phyloP scores from a whole-genome alignment of 495 filamentous ascomycete species.

The Pyrenula massariospora region DNA sequence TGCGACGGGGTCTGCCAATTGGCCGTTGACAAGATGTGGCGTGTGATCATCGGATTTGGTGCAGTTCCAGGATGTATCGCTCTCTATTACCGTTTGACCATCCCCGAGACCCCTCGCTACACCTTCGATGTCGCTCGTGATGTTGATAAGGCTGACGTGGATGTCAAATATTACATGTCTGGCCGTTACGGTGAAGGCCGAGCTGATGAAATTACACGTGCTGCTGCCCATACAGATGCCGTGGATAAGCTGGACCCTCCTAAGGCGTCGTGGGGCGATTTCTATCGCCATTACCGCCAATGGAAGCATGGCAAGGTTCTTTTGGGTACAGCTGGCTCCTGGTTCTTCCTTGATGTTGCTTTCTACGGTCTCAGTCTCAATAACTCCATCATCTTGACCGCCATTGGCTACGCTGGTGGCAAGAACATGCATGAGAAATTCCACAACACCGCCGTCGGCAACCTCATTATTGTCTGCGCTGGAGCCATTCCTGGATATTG shows the following conservation, averaged over 20 bases:
- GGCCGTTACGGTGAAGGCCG: constrained; percentile 40
- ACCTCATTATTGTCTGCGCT: constrained; percentile 61
- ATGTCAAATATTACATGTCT: constrained; percentile 51
- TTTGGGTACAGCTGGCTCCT: constrained; percentile 66
- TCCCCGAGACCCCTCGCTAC: constrained; percentile 73
- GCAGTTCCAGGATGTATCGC: constrained; percentile 67
- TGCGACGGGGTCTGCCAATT: constrained; percentile 55
- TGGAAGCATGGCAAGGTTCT: constrained; percentile 59
- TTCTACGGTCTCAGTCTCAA: constrained; percentile 76
- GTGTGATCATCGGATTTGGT: constrained; percentile 64
- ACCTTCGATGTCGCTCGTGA: constrained; percentile 74
- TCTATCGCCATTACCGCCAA: constrained; percentile 48
- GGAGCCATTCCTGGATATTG: constrained; percentile 73
- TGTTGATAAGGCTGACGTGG: constrained; percentile 53
- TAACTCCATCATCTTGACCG: constrained; percentile 53
- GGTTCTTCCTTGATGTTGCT: constrained; percentile 68
- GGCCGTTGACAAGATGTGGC: constrained; percentile 82
- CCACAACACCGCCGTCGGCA: constrained; percentile 61
- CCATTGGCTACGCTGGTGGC: constrained; percentile 54
- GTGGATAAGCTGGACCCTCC: constrained; percentile 35
- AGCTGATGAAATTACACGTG: constrained; percentile 50
- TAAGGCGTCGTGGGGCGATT: constrained; percentile 57
- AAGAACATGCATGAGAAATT: constrained; percentile 49
- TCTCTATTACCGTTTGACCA: constrained; percentile 78
- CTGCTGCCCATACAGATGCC: constrained; percentile 31